Base-by-base conservation (phyloP, 352 stramenopile species). In the Phytopythium aichiense region DNA sequence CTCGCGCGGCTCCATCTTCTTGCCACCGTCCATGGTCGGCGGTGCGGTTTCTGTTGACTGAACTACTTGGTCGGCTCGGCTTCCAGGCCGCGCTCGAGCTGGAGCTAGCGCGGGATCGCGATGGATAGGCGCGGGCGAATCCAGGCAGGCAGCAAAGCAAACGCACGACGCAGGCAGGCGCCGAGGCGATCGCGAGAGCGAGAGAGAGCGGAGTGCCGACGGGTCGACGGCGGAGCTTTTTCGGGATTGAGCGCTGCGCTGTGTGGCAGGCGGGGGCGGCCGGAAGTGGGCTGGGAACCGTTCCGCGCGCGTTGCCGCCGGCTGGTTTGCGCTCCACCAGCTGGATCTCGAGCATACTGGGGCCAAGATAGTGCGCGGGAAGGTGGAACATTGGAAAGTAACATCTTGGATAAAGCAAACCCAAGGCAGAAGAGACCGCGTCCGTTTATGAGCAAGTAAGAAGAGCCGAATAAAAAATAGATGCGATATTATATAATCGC, bases 291-390 rank as follows among this genome's bases (percentile, higher is more conserved):
- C 35, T 25, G 35, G 35, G 30, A 16, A n/a, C 28, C 31, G 51
- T 57, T 57, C 51, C 31, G 31, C 51, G 51, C 51, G 51, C 31
- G 51, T 31, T 57, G 51, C 51, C 16, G 4, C 28, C 49, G 12
- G 49, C 49, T 55, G 25, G 25, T 55, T 38, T 22, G 25, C 25
- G 25, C 28, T 15, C 2, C 2, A 16, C 25, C 49, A 30, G 49
- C 25, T 55, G 25, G 25, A 51, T 51, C 45, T 33, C 12, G 12
- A 22, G 11, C 46, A 52, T 52, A 33, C 46, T n/a, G 9, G 33
- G 5, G 7, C 12, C 46, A 52, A 52, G 46, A 22, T 5, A n/a
- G 22, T 4, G 22, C 4, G 23, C 46, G 46, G 46, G 46, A 31
- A n/a, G 38, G 38, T 52, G 46, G 46, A 52, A 52, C 13, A 35